A percentile compares a stretch with the other conserved stretches of the same genome.
These are phyloP conservation scores for Eucommia ulmoides DNA, from an alignment of 257 asterid species.

Conservation along the genomic window DNA sequence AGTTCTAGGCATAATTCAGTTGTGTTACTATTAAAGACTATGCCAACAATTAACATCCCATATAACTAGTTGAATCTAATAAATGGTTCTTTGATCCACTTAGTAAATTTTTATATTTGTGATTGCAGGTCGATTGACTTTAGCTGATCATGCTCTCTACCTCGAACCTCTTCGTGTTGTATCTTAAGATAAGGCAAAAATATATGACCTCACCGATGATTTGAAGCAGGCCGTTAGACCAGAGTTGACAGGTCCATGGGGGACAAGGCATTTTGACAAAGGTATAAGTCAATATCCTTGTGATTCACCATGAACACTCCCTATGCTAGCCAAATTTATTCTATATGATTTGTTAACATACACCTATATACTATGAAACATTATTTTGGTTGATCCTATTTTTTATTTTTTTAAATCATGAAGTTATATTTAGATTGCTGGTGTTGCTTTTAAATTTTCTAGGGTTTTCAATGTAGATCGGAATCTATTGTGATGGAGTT, in stretches of 20 bases:
- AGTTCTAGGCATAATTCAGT: too few relatives aligned
- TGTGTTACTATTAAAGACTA: too few relatives aligned
- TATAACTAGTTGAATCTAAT: too few relatives aligned
- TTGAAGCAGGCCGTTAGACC: constrained; percentile 85
- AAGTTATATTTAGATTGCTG: too few relatives aligned
- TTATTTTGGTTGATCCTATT: too few relatives aligned
- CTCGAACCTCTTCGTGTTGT: constrained; percentile 88
- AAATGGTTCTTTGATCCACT: too few relatives aligned
- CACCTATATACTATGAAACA: too few relatives aligned
- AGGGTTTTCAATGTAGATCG: constrained; percentile 39
- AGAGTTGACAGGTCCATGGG: constrained; percentile 97
- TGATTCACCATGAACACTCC: constrained; percentile 22
- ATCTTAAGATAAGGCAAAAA: constrained; percentile 83
- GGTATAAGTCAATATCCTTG: constrained; percentile 76
- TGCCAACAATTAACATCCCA: too few relatives aligned
- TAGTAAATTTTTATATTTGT: too few relatives aligned
- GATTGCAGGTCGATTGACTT: constrained; percentile 71
- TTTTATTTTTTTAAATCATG: too few relatives aligned
- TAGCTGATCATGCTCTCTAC: constrained; percentile 91
- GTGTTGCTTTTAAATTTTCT: constrained; percentile 21
- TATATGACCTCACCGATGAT: constrained; percentile 77
- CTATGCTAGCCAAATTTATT: too few relatives aligned
- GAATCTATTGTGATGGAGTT: constrained; percentile 91
- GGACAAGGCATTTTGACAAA: constrained; percentile 87
- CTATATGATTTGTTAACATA: too few relatives aligned